Evolutionary conservation across 768 basidiomycete species (phyloP), one percentile per base, ranked within the genome.

Genomic region (Pleurotus cornucopiae): DNA sequence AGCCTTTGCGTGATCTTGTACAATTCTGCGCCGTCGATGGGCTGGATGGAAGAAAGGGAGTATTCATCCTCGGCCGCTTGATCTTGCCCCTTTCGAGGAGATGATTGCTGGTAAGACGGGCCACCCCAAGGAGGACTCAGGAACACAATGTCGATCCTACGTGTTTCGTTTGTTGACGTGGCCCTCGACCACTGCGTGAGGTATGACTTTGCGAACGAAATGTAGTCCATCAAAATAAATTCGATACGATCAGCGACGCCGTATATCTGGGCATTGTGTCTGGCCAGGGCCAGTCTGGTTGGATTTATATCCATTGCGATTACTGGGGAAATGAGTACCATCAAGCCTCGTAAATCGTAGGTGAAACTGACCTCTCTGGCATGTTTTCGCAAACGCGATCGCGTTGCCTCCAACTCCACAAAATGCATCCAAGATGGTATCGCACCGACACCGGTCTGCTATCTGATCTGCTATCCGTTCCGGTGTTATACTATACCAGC

Each of bases 401-500:
- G 96, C 84, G 64, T 99, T 99, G 13, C 96, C 97, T 23, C 97
- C 97, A 0, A 98, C 95, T 1, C 97, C 97, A 65, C 95, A 98
- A 68, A 98, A 99, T 0, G 94, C 92, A 66, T 98, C 97, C 37
- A 96, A 76, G 58, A 97, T 77, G 3, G 86, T 87, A 58, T 84
- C 84, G 60, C 88, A 92, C 6, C 89, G 82, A 75, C 96, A 97
- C 20, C 95, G 77, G 61, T 96, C 89, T 0, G 97, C 96, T 45
- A 98, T 98, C 67, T 93, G 94, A 58, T 82, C 71, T 6, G 95
- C 97, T n/a, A 99, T 84, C 39, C 78, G 79, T 64, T 98, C 94
- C 0, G 97, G 96, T 0, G 97, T 99, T 57, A 98, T 88, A 59
- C 90, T 94, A 71, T 89, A 98, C 96, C 95, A 98, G n/a, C 96